Conservation (phyloP, 768 basidiomycete genomes). For the Pleurotus tuoliensis region DNA sequence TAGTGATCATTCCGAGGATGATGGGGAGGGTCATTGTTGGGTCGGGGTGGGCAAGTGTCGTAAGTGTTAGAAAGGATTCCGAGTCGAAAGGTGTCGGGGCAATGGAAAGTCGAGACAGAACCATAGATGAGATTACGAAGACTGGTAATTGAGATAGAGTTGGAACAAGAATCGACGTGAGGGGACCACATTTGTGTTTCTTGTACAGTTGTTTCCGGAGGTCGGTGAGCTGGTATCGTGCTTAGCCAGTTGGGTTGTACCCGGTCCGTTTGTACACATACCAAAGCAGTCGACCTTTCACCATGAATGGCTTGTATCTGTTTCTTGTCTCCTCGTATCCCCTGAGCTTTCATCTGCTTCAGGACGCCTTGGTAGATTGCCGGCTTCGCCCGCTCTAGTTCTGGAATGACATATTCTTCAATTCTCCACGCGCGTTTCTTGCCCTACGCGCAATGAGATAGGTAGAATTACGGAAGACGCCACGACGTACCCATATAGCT, state of each 20-base stretch:
- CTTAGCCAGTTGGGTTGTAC: no score
- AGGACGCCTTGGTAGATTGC: slow-evolving; percentile 37
- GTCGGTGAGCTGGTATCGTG: slow-evolving; percentile 38
- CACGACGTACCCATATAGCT: slow-evolving; percentile 64
- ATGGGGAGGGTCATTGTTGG: slow-evolving; percentile 69
- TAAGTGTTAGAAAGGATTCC: slow-evolving; percentile 73
- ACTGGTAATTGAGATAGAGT: slow-evolving; percentile 67
- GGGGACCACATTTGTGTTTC: slow-evolving; percentile 53
- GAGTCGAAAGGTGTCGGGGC: slow-evolving; percentile 68
- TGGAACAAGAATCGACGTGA: slow-evolving; percentile 56
- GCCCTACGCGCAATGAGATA: slow-evolving; percentile 37
- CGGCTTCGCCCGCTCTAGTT: slow-evolving; percentile 46
- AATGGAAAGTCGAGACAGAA: slow-evolving; percentile 51
- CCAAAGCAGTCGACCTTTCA: slow-evolving; percentile 44
- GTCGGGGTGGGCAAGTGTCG: slow-evolving; percentile 68
- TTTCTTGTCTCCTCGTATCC: slow-evolving; percentile 52
- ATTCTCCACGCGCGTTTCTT: slow-evolving; percentile 55
- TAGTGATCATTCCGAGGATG: slow-evolving; percentile 64
- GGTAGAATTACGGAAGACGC: slow-evolving; percentile 16
- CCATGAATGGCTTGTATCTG: slow-evolving; percentile 44
- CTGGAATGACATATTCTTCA: slow-evolving; percentile 59
- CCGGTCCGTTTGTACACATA: slow-evolving; percentile 22
- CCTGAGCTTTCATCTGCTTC: slow-evolving; percentile 50
- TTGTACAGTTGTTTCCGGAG: slow-evolving; percentile 59
- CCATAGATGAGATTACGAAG: slow-evolving; percentile 62